Evolutionary conservation across 371 early-diverging fungal species (phyloP).

Genomic region (Funneliformis caledonium): DNA sequence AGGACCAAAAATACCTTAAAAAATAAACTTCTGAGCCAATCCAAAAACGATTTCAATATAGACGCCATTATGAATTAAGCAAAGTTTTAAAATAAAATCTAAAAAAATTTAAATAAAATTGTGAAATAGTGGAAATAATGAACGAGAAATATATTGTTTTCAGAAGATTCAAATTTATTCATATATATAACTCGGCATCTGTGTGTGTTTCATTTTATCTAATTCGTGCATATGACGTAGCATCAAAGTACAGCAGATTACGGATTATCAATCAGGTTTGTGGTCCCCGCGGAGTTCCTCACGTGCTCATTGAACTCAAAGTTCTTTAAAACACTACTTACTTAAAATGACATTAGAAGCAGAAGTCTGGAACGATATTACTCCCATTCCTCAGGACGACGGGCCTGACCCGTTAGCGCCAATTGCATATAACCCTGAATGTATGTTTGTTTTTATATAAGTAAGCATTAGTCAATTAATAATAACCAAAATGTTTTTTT

Average conservation of each 20-base stretch:
- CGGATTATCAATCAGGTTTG: no score
- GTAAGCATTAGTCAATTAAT: neutral
- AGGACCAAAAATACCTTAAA: constrained; percentile 71
- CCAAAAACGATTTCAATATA: constrained; percentile 73
- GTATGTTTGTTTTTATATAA: constrained; percentile 51
- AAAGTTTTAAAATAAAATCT: neutral
- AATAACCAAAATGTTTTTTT: neutral
- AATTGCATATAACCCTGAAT: constrained; percentile 86
- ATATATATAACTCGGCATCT: no score
- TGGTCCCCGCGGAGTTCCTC: no score
- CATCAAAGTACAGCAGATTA: no score
- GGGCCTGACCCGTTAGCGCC: constrained; percentile 87
- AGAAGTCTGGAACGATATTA: constrained; percentile 76
- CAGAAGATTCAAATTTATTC: neutral
- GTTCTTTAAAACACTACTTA: neutral
- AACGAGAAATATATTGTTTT: neutral
- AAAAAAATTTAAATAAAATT: neutral
- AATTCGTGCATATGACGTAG: no score
- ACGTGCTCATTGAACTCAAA: no score
- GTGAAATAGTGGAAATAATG: neutral
- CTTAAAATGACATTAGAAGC: neutral
- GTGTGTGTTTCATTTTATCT: no score
- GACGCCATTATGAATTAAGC: constrained; percentile 58
- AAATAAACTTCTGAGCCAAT: constrained; percentile 93
- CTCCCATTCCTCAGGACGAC: constrained; percentile 86